Base-by-base conservation (phyloP, 495 filamentous ascomycete genomes). In the Hypoxylon subgilvum region DNA sequence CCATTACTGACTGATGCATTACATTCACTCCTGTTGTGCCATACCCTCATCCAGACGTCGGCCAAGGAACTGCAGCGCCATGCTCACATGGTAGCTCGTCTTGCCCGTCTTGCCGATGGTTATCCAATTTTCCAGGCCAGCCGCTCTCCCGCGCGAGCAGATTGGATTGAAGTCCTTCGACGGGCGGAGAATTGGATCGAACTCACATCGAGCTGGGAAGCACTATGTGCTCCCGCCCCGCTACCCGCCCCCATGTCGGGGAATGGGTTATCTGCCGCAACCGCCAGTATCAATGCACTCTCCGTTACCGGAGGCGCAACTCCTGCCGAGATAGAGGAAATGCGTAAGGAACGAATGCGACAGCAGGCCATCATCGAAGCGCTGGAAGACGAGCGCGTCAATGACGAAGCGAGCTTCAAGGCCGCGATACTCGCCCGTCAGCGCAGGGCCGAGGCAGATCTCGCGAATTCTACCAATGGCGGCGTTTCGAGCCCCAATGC, bases 41-140 rank as follows among this genome's bases (percentile, higher is more conserved):
- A 92, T 67, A 77, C 80, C 23, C 82, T 92, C 7, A 72, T 90
- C 10, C 88, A 91, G 67, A 92, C 88, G 1, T 85, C 88, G 0
- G 70, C 82, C 13, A 89, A 85, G 41, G 88, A 91, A 67, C 78
- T 90, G 23, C 82, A 84, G 43, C 86, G 89, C 28, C 87, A 92
- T 65, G 88, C 88, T 0, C 78, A 89, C 71, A 92, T 90, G 82
- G 88, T 86, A 6, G 86, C 87, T 14, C 84, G 88, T 1, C 82
- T 92, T 12, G 80, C 84, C 3, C 82, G 88, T 30, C 79, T 91
- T 16, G 84, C 84, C 45, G 88, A 91, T 67, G 89, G 89, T 12
- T 91, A 89, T 66, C 89, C 89, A 0, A 82, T 91, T 44, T 91
- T 92, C 65, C 84, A 90, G 45, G 82, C 87, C 5, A 84, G 86